Evolutionary conservation across 208 protist genomes (phyloP), one percentile per base, ranked within the genome.

Genomic region (Balamuthia mandrillaris): DNA sequence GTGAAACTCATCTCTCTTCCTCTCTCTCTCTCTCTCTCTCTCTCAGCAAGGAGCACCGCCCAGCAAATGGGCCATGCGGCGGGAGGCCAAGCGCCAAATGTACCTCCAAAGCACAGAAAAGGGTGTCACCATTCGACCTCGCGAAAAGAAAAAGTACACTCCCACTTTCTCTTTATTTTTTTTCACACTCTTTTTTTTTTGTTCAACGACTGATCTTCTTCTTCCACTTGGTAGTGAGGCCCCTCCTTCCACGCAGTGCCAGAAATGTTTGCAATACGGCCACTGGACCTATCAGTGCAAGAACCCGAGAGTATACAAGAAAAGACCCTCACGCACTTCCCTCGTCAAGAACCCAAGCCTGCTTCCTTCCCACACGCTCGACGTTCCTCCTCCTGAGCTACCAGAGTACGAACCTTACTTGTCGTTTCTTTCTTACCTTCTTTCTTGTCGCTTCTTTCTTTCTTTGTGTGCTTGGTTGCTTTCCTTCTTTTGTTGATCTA

Each of bases 51-150:
- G 10, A 31, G 60, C 31, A 66, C 31, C 31, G 2, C 60, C 60
- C 29, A 66, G 60, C 18, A 66, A 66, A 66, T 66, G 60, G 60
- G 60, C 60, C 18, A 27, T 66, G 31, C 60, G 60, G 2, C 33
- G 41, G 24, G 60, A 66, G 60, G 60, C 60, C 60, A 66, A 66
- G 60, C 60, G 60, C n/a, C 60, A 66, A 35, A 66, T 66, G 60
- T 66, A 66, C 60, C 31, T 35, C 60, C 60, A 44, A 2, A 41
- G 29, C 60, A 66, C 60, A 31, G 60, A 66, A 35, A 66, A 66
- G 60, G 60, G 31, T 2, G 31, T 35, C 60, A 66, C 60, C 16
- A 66, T 66, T 35, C 60, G 60, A 27, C 60, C 60, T 24, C 60
- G n/a, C n/a, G n/a, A n/a, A n/a, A n/a, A n/a, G n/a, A n/a, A n/a